Percentiles rank a stretch among this genome's conserved stretches.
Evolutionary conservation across 2,329 filamentous ascomycete genomes (phyloP).

Genomic region (Epichloe uncinata): DNA sequence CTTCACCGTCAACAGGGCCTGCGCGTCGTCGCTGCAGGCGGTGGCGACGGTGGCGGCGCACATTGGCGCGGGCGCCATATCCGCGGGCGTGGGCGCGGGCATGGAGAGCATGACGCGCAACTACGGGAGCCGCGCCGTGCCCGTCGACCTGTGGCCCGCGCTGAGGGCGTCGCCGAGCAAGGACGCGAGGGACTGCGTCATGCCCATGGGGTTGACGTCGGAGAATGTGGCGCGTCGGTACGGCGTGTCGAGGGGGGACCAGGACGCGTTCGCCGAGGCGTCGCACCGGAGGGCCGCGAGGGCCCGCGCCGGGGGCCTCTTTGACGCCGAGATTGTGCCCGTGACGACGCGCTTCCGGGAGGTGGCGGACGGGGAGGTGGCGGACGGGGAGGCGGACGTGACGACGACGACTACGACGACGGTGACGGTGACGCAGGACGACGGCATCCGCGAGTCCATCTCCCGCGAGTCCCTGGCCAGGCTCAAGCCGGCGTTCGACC

Average conservation of each 20-base stretch:
- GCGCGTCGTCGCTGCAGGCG: constrained; percentile 63
- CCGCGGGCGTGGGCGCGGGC: constrained; percentile 66
- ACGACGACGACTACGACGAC: constrained; percentile 28
- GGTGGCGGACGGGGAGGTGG: constrained; percentile 47
- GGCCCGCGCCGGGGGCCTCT: constrained; percentile 56
- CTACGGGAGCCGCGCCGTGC: constrained; percentile 76
- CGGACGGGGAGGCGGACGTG: too few relatives aligned
- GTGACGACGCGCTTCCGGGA: constrained; percentile 58
- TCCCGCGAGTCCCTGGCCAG: constrained; percentile 57
- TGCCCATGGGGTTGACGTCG: constrained; percentile 84
- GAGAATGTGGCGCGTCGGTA: constrained; percentile 81
- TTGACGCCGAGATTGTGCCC: constrained; percentile 67
- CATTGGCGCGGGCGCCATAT: constrained; percentile 61
- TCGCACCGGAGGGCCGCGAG: constrained; percentile 60
- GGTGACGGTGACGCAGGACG: constrained; percentile 62
- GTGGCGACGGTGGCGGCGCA: constrained; percentile 62
- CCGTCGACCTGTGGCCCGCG: constrained; percentile 64
- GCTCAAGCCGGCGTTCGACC: constrained; percentile 76
- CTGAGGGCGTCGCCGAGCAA: constrained; percentile 49
- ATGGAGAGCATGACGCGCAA: constrained; percentile 97
- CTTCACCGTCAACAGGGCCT: constrained; percentile 82
- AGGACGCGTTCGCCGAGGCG: constrained; percentile 68
- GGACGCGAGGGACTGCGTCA: constrained; percentile 74
- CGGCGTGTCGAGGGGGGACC: constrained; percentile 57
- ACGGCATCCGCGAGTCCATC: constrained; percentile 62